These are phyloP conservation scores for Candida ovalis DNA, from an alignment of 805 yeast species.

Conservation along the genomic window DNA sequence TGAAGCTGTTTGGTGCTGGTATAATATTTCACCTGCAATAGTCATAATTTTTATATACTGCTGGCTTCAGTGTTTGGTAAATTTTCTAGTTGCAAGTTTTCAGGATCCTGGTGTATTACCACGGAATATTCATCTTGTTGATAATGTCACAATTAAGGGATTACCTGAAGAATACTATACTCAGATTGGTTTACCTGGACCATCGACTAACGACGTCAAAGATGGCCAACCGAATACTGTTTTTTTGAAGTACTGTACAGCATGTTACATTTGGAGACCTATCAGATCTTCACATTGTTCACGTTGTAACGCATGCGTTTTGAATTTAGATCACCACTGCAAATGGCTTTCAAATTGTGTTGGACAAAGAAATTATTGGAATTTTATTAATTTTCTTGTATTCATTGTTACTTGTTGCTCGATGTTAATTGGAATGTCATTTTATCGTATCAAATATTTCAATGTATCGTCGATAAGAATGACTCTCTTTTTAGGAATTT, in stretches of 20 bases:
- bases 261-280: slow-evolving; percentile 73
- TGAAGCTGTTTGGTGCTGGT: slow-evolving; percentile 54
- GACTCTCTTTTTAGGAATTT: slow-evolving; percentile 50
- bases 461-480: slow-evolving; percentile 32
- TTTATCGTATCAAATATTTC: slow-evolving; percentile 23
- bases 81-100: slow-evolving; percentile 51
- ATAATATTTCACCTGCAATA: slow-evolving; percentile 48
- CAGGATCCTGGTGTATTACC: slow-evolving; percentile 74
- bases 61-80: slow-evolving; percentile 46
- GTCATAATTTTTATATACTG: slow-evolving; percentile 56
- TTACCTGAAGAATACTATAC: slow-evolving; percentile 59
- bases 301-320: slow-evolving; percentile 61
- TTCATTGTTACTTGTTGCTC: slow-evolving; percentile 31
- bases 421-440: slow-evolving; percentile 28
- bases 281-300: slow-evolving; percentile 76
- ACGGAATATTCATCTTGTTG: slow-evolving; percentile 56
- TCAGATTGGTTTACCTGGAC: slow-evolving; percentile 46
- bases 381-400: slow-evolving; percentile 50
- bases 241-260: slow-evolving; percentile 46
- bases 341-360: slow-evolving; percentile 69
- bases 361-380: slow-evolving; percentile 68
- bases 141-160: slow-evolving; percentile 28
- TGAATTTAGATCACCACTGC: slow-evolving; percentile 62
- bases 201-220: slow-evolving; percentile 1
- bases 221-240: slow-evolving; percentile 18